phyloP scores from a whole-genome alignment of 495 filamentous ascomycete genomes.

The Oidiodendron maius region DNA sequence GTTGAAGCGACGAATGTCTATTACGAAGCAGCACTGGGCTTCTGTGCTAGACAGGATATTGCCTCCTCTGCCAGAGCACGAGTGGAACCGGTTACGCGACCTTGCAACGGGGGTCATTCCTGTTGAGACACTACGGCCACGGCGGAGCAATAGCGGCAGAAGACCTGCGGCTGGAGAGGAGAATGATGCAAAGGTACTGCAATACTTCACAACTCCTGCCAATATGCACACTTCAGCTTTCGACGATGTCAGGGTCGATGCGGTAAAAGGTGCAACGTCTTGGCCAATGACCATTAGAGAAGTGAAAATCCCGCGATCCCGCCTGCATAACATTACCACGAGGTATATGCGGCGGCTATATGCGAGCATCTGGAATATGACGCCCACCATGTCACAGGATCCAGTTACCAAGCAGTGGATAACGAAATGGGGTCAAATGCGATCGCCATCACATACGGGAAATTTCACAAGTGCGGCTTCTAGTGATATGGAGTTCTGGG shows the following conservation, averaged over 20 bases:
- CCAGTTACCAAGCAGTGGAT: conserved; percentile 9
- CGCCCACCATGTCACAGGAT: conserved; percentile 17
- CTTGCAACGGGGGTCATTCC: conserved; percentile 39
- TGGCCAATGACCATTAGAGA: background rate
- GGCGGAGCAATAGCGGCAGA: conserved; percentile 2
- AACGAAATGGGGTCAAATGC: conserved; percentile 15
- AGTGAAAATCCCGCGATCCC: background rate
- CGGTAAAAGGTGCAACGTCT: background rate
- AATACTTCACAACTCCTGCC: background rate
- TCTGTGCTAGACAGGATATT: conserved; percentile 46
- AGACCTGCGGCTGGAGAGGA: background rate
- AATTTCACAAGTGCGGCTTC: conserved; percentile 1
- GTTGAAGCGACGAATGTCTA: conserved; percentile 46
- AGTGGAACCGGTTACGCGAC: conserved; percentile 56
- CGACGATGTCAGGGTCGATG: conserved; percentile 1
- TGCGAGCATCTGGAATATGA: conserved; percentile 14
- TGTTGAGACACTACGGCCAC: conserved; percentile 1
- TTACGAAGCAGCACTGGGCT: conserved; percentile 55
- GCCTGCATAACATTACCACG: background rate
- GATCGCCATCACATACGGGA: conserved; percentile 1
- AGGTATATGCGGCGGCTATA: conserved; percentile 16
- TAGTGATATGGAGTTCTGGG: conserved; percentile 16
- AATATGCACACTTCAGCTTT: background rate
- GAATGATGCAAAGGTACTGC: background rate
- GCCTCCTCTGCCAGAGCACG: conserved; percentile 65